phyloP scores from a whole-genome alignment of 2,329 filamentous ascomycete species.

The Metarhizium album region DNA sequence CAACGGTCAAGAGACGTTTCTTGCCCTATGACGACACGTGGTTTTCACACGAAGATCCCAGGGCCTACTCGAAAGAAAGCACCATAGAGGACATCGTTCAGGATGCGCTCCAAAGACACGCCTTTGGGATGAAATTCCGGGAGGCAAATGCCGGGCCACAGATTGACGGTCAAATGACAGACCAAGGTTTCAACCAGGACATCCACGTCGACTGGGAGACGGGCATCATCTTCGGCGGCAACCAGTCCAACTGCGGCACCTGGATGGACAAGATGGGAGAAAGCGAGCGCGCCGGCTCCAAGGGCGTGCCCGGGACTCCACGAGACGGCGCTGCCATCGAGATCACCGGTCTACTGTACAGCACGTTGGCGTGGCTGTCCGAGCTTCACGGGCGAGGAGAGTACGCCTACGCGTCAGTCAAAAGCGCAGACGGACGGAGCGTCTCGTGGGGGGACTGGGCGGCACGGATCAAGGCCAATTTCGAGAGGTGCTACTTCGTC shows the following conservation, averaged over 20 bases:
- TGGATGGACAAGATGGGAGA: slow-evolving; percentile 99
- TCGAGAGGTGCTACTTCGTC: slow-evolving; percentile 87
- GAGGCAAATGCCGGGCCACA: slow-evolving; percentile 87
- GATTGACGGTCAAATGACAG: slow-evolving; percentile 87
- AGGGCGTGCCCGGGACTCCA: slow-evolving; percentile 91
- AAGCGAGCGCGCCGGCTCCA: slow-evolving; percentile 78
- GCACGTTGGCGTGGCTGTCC: slow-evolving; percentile 71
- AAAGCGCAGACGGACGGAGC: slow-evolving; percentile 43
- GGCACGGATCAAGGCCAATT: slow-evolving; percentile 66
- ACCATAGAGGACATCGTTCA: slow-evolving; percentile 85
- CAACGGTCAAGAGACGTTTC: slow-evolving; percentile 74
- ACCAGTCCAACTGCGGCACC: slow-evolving; percentile 88
- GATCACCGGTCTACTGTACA: slow-evolving; percentile 89
- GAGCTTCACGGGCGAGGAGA: slow-evolving; percentile 55
- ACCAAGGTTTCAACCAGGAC: slow-evolving; percentile 84
- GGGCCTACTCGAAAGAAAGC: slow-evolving; percentile 77
- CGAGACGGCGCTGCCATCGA: slow-evolving; percentile 92
- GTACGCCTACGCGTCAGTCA: slow-evolving; percentile 66
- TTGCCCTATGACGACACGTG: slow-evolving; percentile 92
- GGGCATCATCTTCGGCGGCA: slow-evolving; percentile 88
- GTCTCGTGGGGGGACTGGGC: slow-evolving; percentile 76
- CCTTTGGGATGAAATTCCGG: slow-evolving; percentile 78
- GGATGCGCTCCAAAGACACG: slow-evolving; percentile 86
- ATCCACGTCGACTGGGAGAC: slow-evolving; percentile 83
- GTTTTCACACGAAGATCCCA: slow-evolving; percentile 70